Conservation (phyloP, 208 protist species). For the Herpetomonas tarakana region DNA sequence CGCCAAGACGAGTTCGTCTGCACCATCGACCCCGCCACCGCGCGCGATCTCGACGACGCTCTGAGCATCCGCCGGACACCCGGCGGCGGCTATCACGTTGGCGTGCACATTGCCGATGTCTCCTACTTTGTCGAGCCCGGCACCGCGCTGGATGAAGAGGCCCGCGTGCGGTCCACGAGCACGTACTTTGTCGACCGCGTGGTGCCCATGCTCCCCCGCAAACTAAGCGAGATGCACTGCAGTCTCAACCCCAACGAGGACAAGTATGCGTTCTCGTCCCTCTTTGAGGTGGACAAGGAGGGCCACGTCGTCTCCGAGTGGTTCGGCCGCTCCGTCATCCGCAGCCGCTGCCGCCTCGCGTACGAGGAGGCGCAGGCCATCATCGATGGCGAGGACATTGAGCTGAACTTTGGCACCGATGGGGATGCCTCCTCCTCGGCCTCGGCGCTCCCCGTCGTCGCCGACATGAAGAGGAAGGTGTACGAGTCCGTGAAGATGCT, state of each 20-base stretch:
- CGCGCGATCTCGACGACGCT: constrained; percentile 88
- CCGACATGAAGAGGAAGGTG: constrained; percentile 26
- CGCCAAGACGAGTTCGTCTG: constrained; percentile 76
- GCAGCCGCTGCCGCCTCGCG: constrained; percentile 75
- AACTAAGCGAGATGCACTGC: constrained; percentile 86
- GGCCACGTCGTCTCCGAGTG: constrained; percentile 72
- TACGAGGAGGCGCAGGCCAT: constrained; percentile 88
- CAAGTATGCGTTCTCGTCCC: constrained; percentile 85
- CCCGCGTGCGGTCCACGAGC: constrained; percentile 64
- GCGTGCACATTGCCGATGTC: constrained; percentile 96
- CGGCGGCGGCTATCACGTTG: constrained; percentile 73
- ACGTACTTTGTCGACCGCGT: constrained; percentile 88
- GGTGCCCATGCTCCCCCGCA: constrained; percentile 91
- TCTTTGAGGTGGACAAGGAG: constrained; percentile 79
- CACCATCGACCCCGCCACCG: constrained; percentile 86
- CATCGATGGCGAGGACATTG: constrained; percentile 38
- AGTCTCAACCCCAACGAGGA: constrained; percentile 82
- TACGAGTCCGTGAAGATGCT: constrained; percentile 42
- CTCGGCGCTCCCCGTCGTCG: too few relatives aligned
- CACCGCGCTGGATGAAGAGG: constrained; percentile 86
- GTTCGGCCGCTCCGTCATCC: constrained; percentile 89
- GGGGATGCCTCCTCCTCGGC: constrained; percentile 10
- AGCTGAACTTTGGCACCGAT: constrained; percentile 33
- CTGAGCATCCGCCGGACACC: constrained; percentile 52
- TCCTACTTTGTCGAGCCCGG: constrained; percentile 79